Conservation (phyloP, 2,329 filamentous ascomycete species). For the Hirsutella rhossiliensis region DNA sequence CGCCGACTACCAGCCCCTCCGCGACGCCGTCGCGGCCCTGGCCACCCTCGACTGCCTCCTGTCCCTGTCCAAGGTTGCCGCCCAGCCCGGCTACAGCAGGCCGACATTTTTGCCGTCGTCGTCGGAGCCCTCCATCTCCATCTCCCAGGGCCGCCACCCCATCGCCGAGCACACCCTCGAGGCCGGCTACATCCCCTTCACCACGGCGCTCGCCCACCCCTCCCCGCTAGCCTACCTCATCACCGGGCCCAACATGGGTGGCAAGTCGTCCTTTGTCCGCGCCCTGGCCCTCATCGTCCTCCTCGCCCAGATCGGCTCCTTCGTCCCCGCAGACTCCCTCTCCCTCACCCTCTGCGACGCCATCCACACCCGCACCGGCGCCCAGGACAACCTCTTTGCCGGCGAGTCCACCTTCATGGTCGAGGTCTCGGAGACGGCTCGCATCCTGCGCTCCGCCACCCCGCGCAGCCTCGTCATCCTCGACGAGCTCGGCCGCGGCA, state of each 20-base stretch:
- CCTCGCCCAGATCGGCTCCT: conserved; percentile 90
- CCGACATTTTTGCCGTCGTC: conserved; percentile 54
- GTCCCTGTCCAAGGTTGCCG: conserved; percentile 73
- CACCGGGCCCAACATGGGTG: conserved; percentile 97
- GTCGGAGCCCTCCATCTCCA: conserved; percentile 51
- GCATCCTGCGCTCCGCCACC: conserved; percentile 82
- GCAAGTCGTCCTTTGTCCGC: conserved; percentile 95
- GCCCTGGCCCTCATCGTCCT: conserved; percentile 84
- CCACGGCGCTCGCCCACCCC: conserved; percentile 57
- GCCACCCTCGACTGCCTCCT: conserved; percentile 83
- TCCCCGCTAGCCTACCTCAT: conserved; percentile 67
- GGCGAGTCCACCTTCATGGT: conserved; percentile 98
- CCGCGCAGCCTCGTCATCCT: conserved; percentile 78
- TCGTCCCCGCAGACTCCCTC: conserved; percentile 70
- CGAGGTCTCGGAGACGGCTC: conserved; percentile 82
- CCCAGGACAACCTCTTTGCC: conserved; percentile 89
- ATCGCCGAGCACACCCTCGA: conserved; percentile 90
- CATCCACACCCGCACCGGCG: conserved; percentile 91
- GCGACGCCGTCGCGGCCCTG: conserved; percentile 77
- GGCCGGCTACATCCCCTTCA: conserved; percentile 83
- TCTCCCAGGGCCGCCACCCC: conserved; percentile 64
- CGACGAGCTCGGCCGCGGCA: conserved; percentile 89
- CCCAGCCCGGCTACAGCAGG: conserved; percentile 76
- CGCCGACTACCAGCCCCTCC: conserved; percentile 75
- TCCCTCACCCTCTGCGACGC: conserved; percentile 75